phyloP scores from a whole-genome alignment of 164 flowering plant genomes.

The Chimonanthus praecox region DNA sequence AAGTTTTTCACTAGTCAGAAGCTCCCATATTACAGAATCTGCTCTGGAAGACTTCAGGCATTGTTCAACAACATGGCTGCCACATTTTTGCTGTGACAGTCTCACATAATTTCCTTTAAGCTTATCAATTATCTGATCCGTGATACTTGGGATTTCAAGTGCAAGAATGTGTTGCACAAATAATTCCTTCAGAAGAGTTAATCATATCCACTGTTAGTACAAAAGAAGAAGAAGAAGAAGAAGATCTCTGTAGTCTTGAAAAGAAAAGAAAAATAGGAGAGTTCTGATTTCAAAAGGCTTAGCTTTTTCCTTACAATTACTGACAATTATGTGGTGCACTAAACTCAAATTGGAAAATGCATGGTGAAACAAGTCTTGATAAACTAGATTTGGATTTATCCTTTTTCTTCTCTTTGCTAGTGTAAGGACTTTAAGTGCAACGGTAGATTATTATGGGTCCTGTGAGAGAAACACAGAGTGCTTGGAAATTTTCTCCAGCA shows the following conservation, averaged over 20 bases:
- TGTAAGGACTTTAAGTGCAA: not conserved
- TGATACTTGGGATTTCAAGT: too few species aligned
- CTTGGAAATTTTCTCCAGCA: not conserved
- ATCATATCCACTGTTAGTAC: not conserved
- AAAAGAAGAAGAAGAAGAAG: not conserved
- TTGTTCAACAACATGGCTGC: constrained; percentile 5
- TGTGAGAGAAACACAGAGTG: not conserved
- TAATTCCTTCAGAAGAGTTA: constrained; percentile 3
- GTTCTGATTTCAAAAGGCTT: not conserved
- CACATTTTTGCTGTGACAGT: not conserved
- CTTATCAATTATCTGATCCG: not conserved
- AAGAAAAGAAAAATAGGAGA: not conserved
- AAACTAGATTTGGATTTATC: too few species aligned
- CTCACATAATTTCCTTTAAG: not conserved
- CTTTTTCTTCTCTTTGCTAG: too few species aligned
- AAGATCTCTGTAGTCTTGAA: not conserved
- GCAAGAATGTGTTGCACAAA: not conserved
- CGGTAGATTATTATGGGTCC: not conserved
- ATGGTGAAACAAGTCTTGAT: not conserved
- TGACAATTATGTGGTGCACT: not conserved
- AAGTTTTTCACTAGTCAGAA: not conserved
- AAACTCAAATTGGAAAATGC: not conserved
- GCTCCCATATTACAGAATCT: not conserved
- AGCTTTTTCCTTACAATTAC: too few species aligned
- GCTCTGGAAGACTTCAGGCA: not conserved